A percentile compares a stretch with the other conserved stretches of the same genome.
These are phyloP conservation scores for Sequoia sempervirens DNA, from an alignment of 75 land plant species.

Conservation along the genomic window DNA sequence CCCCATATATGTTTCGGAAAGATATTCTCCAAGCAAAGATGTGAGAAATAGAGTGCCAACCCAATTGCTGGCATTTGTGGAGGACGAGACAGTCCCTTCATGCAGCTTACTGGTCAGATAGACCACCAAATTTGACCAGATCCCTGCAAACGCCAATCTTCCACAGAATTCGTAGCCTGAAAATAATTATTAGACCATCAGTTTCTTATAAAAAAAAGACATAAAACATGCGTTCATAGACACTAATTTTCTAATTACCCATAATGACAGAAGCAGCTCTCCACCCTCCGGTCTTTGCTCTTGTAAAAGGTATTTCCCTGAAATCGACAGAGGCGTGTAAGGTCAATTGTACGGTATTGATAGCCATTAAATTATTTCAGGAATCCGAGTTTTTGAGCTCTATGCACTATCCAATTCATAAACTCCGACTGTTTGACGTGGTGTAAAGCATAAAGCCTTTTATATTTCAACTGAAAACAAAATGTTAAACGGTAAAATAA, in stretches of 20 bases:
- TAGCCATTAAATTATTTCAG: not conserved
- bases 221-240: not conserved
- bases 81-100: conserved; percentile 41
- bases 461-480: too few species aligned
- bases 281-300: conserved; percentile 28
- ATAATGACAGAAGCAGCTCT: conserved; percentile 12
- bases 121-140: conserved; percentile 57
- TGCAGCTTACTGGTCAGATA: conserved; percentile 67
- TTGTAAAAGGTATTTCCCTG: conserved; percentile 14
- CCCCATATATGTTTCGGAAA: conserved; percentile 31
- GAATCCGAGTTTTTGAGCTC: too few species aligned
- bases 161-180: conserved; percentile 72
- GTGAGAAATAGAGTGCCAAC: conserved; percentile 29
- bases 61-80: conserved; percentile 34
- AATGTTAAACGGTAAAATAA: too few species aligned
- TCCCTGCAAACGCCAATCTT: conserved; percentile 70
- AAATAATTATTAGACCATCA: not conserved
- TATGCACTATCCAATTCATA: too few species aligned
- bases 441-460: too few species aligned
- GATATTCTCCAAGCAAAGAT: conserved; percentile 27
- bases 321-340: conserved; percentile 1
- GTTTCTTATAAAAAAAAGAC: not conserved
- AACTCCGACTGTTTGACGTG: too few species aligned
- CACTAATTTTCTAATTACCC: conserved; percentile 5
- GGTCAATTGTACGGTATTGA: not conserved